Conservation (phyloP, 2,329 filamentous ascomycete species). For the Trichoderma harzianum region DNA sequence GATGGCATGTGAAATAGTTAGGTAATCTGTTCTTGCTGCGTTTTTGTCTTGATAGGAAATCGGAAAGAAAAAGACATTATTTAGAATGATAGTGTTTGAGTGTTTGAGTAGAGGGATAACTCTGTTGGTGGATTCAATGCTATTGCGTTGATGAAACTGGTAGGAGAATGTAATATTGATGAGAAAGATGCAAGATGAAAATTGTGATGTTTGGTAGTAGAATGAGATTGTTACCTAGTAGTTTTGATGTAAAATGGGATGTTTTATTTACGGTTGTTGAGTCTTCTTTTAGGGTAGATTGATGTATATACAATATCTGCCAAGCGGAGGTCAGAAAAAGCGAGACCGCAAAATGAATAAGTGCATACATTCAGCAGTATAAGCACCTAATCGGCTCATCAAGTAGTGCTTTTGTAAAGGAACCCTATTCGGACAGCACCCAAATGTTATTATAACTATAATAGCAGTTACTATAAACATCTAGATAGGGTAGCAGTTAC, state of each 20-base stretch:
- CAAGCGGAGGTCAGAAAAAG: too few species aligned
- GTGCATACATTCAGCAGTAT: too few species aligned
- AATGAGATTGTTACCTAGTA: background rate
- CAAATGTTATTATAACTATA: too few species aligned
- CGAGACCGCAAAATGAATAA: too few species aligned
- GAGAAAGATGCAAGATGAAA: background rate
- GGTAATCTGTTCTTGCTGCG: background rate
- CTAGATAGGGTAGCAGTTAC: too few species aligned
- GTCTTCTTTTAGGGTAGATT: background rate
- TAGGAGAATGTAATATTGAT: too few species aligned
- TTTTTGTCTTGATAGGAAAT: background rate
- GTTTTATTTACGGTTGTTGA: background rate
- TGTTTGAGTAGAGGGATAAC: background rate
- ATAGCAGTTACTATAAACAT: too few species aligned
- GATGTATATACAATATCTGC: too few species aligned
- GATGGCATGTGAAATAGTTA: conserved; percentile 31
- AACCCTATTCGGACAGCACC: too few species aligned
- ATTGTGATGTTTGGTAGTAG: background rate
- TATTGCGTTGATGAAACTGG: background rate
- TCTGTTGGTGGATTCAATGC: background rate
- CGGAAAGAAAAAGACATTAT: background rate
- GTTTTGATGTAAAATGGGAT: too few species aligned
- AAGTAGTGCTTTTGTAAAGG: too few species aligned
- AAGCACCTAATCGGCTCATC: too few species aligned
- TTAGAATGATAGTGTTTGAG: background rate